Evolutionary conservation across 2,329 filamentous ascomycete species (phyloP).

Genomic region (Alternaria postmessia): DNA sequence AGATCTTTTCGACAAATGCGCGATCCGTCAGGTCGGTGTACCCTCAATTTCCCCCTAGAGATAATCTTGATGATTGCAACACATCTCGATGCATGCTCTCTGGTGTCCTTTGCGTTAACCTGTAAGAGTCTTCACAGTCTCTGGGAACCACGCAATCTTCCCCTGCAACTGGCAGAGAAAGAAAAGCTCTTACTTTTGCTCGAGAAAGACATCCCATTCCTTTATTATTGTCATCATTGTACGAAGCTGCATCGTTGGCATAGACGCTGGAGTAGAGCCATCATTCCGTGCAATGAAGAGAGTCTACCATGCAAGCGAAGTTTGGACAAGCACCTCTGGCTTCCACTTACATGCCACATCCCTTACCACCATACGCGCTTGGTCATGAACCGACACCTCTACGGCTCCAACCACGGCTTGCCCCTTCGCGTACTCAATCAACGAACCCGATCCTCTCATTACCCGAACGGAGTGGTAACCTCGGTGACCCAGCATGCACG

Average conservation of each 20-base stretch:
- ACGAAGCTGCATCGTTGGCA: constrained; percentile 31
- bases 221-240: constrained; percentile 31
- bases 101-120: constrained; percentile 26
- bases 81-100: constrained; percentile 18
- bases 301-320: constrained; percentile 16
- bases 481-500: constrained; percentile 18
- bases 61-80: constrained; percentile 26
- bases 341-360: constrained; percentile 4
- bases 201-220: constrained; percentile 19
- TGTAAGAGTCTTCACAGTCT: constrained; percentile 21
- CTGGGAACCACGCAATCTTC: not conserved
- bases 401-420: constrained; percentile 25
- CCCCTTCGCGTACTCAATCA: constrained; percentile 18
- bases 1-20: constrained; percentile 8
- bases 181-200: constrained; percentile 26
- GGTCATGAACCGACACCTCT: constrained; percentile 32
- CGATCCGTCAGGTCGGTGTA: constrained; percentile 10
- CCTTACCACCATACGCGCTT: constrained; percentile 27
- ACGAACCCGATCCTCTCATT: not conserved
- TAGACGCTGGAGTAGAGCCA: constrained; percentile 18
- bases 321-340: not conserved
- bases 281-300: constrained; percentile 4
- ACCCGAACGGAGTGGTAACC: not conserved
- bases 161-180: constrained; percentile 14
- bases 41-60: constrained; percentile 24